Evolutionary conservation across 495 filamentous ascomycete species (phyloP).

Genomic region (Penicillium pulvis): DNA sequence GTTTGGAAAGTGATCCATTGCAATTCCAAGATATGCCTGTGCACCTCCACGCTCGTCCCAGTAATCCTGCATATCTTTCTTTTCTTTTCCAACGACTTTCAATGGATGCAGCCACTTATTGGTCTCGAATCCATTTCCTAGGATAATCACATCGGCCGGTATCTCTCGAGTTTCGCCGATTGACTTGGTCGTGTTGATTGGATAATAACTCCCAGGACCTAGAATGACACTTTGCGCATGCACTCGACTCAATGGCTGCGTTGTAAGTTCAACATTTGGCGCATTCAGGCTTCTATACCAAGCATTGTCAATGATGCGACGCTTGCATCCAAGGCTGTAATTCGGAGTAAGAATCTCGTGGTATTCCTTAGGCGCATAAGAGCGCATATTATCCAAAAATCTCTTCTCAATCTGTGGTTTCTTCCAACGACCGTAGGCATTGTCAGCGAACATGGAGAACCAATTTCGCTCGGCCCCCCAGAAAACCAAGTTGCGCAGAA

Average conservation of each 20-base stretch:
- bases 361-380: constrained; percentile 57
- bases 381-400: constrained; percentile 51
- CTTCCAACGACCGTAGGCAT: constrained; percentile 30
- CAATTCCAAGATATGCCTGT: constrained; percentile 64
- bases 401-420: constrained; percentile 34
- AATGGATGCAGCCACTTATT: constrained; percentile 42
- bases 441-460: constrained; percentile 35
- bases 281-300: constrained; percentile 59
- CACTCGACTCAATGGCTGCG: constrained; percentile 52
- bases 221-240: constrained; percentile 53
- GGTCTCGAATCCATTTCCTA: constrained; percentile 60
- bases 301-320: constrained; percentile 55
- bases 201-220: constrained; percentile 53
- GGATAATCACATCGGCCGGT: constrained; percentile 59
- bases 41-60: constrained; percentile 62
- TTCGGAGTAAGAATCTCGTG: constrained; percentile 64
- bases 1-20: constrained; percentile 68
- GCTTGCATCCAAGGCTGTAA: constrained; percentile 64
- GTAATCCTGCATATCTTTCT: constrained; percentile 51
- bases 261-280: constrained; percentile 58
- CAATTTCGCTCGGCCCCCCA: constrained; percentile 37
- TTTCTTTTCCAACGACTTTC: constrained; percentile 46
- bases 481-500: constrained; percentile 40
- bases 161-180: constrained; percentile 43
- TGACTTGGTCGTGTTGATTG: constrained; percentile 32